phyloP scores from a whole-genome alignment of 345 rosid species.

The Angophora floribunda region DNA sequence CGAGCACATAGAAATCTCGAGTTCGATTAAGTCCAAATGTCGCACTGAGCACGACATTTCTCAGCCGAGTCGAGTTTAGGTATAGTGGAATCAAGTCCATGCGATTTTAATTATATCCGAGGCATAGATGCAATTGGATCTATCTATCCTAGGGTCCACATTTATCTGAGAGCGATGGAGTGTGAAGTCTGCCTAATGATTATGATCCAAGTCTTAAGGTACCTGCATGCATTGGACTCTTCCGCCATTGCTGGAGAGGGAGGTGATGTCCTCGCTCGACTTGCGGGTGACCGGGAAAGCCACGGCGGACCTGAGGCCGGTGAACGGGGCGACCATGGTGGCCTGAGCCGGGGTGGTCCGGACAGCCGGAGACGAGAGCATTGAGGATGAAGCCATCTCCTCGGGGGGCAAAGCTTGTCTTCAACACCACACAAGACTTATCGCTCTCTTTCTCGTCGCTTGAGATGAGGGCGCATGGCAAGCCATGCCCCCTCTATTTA shows the following conservation, averaged over 20 bases:
- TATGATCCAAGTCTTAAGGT: neutral
- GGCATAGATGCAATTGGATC: neutral
- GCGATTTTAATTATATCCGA: neutral
- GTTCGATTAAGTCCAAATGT: neutral
- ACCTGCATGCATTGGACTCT: conserved; percentile 21
- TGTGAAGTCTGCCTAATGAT: neutral
- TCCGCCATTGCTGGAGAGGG: conserved; percentile 25
- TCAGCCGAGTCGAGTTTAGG: neutral
- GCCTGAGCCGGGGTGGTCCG: conserved; percentile 8
- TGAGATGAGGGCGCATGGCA: neutral
- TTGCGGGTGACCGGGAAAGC: conserved; percentile 19
- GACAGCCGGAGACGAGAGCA: conserved; percentile 14
- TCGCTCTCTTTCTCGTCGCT: neutral
- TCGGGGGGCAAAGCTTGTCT: neutral
- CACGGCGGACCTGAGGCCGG: conserved; percentile 18
- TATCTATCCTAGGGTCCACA: neutral
- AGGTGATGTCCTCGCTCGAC: conserved; percentile 8
- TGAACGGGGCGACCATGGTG: conserved; percentile 27
- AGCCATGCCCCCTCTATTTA: neutral
- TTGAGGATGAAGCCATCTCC: conserved; percentile 17
- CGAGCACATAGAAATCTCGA: neutral
- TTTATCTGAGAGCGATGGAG: neutral
- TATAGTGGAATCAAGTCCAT: neutral
- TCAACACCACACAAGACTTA: neutral
- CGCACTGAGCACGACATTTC: neutral